These are phyloP conservation scores for Xylaria acuta DNA, from an alignment of 495 filamentous ascomycete species.

Conservation along the genomic window DNA sequence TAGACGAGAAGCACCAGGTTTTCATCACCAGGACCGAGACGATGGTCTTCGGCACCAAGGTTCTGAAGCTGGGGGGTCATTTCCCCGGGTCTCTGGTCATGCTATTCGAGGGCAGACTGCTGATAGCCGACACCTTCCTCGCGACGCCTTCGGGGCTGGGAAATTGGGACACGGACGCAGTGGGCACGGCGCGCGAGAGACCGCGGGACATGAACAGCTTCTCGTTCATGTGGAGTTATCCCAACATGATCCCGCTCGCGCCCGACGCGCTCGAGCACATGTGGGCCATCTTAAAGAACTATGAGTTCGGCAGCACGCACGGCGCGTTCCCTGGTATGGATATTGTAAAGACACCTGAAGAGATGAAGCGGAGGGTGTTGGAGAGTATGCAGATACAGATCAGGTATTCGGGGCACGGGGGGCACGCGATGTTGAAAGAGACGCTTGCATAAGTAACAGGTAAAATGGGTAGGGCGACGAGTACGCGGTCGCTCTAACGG, in stretches of 20 bases:
- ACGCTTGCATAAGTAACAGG: slow-evolving; percentile 19
- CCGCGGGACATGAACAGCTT: slow-evolving; percentile 65
- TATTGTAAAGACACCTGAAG: slow-evolving; percentile 52
- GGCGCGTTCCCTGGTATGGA: slow-evolving; percentile 69
- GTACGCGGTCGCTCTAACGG: not conserved
- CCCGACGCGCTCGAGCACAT: slow-evolving; percentile 60
- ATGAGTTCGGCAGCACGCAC: slow-evolving; percentile 68
- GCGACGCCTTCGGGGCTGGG: slow-evolving; percentile 64
- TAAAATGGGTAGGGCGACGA: not conserved
- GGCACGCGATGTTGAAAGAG: slow-evolving; percentile 54
- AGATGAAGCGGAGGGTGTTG: slow-evolving; percentile 67
- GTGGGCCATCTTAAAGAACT: slow-evolving; percentile 58
- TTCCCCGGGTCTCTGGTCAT: slow-evolving; percentile 74
- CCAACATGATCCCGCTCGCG: slow-evolving; percentile 79
- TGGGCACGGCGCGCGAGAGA: slow-evolving; percentile 48
- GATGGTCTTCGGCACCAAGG: slow-evolving; percentile 59
- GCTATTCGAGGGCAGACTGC: slow-evolving; percentile 62
- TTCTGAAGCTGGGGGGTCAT: slow-evolving; percentile 73
- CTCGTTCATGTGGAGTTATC: slow-evolving; percentile 79
- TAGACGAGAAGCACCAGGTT: slow-evolving; percentile 44
- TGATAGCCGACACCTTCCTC: slow-evolving; percentile 75
- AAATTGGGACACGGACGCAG: slow-evolving; percentile 46
- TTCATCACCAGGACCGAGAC: slow-evolving; percentile 45
- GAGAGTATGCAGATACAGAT: slow-evolving; percentile 79
- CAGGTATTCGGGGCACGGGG: slow-evolving; percentile 58